These are phyloP conservation scores for Hypoxylon rubiginosum DNA, from an alignment of 2,329 filamentous ascomycete genomes.

Conservation along the genomic window DNA sequence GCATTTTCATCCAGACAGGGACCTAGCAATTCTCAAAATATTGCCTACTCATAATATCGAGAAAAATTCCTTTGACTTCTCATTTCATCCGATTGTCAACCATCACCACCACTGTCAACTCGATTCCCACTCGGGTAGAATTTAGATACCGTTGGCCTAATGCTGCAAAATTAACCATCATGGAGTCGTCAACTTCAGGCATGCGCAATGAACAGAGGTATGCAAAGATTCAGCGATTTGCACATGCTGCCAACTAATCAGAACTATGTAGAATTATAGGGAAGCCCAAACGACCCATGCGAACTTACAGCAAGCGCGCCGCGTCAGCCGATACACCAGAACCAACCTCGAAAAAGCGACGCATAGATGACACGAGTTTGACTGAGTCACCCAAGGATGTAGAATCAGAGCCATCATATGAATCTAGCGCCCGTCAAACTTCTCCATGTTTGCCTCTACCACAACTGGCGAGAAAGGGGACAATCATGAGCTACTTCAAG, in stretches of 20 bases:
- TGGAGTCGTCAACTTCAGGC: conserved; percentile 14
- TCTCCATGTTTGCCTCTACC: conserved; percentile 27
- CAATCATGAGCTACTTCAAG: conserved; percentile 52
- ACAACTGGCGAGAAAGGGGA: conserved; percentile 43
- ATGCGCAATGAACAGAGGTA: conserved; percentile 18
- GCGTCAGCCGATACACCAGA: conserved; percentile 43
- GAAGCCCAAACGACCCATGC: conserved; percentile 51
- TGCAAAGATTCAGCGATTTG: neutral
- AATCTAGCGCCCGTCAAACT: conserved; percentile 9
- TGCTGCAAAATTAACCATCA: conserved; percentile 6
- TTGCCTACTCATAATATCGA: neutral
- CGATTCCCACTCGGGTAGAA: neutral
- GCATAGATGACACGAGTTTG: conserved; percentile 21
- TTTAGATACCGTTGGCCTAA: neutral
- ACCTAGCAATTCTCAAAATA: neutral
- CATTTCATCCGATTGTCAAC: neutral
- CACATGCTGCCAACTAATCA: neutral
- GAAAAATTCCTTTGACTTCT: neutral
- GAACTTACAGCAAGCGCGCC: conserved; percentile 56
- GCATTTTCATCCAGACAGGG: neutral
- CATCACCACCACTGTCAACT: neutral
- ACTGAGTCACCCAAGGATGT: neutral
- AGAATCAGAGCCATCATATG: neutral
- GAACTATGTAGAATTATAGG: conserved; percentile 22
- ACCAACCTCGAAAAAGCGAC: conserved; percentile 45